These are phyloP conservation scores for Talaromyces wortmannii DNA, from an alignment of 495 filamentous ascomycete genomes.

Conservation along the genomic window DNA sequence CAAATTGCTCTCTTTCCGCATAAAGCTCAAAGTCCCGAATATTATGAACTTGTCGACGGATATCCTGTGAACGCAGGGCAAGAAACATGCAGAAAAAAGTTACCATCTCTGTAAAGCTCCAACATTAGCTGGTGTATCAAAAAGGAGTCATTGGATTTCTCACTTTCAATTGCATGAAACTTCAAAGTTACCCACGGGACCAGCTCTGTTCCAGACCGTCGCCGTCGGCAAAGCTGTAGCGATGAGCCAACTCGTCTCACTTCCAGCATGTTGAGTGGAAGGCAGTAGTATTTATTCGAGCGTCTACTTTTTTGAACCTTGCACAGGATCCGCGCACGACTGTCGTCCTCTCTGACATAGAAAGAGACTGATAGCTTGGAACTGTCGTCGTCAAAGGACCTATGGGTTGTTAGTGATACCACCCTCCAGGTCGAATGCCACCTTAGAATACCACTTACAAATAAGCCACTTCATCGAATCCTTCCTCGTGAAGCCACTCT, in stretches of 20 bases:
- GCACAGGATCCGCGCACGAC: slow-evolving; percentile 53
- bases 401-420: slow-evolving; percentile 18
- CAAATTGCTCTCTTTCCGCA: slow-evolving; percentile 60
- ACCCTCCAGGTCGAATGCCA: neutral
- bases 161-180: slow-evolving; percentile 54
- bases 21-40: slow-evolving; percentile 54
- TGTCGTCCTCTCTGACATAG: slow-evolving; percentile 45
- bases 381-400: slow-evolving; percentile 24
- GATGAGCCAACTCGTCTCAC: slow-evolving; percentile 44
- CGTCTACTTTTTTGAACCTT: slow-evolving; percentile 30
- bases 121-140: neutral
- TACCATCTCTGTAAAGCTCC: slow-evolving; percentile 50
- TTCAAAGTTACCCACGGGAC: slow-evolving; percentile 50
- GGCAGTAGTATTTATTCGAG: slow-evolving; percentile 35
- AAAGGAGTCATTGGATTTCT: slow-evolving; percentile 8
- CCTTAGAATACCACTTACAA: slow-evolving; percentile 25
- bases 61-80: slow-evolving; percentile 65
- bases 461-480: slow-evolving; percentile 33
- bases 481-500: slow-evolving; percentile 24
- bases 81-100: slow-evolving; percentile 73
- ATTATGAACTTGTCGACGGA: slow-evolving; percentile 37
- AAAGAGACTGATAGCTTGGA: slow-evolving; percentile 48
- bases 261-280: slow-evolving; percentile 45
- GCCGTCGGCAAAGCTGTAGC: slow-evolving; percentile 48
- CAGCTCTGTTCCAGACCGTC: slow-evolving; percentile 30